Evolutionary conservation across 257 asterid genomes (phyloP).

Genomic region (Jacaranda copaia): DNA sequence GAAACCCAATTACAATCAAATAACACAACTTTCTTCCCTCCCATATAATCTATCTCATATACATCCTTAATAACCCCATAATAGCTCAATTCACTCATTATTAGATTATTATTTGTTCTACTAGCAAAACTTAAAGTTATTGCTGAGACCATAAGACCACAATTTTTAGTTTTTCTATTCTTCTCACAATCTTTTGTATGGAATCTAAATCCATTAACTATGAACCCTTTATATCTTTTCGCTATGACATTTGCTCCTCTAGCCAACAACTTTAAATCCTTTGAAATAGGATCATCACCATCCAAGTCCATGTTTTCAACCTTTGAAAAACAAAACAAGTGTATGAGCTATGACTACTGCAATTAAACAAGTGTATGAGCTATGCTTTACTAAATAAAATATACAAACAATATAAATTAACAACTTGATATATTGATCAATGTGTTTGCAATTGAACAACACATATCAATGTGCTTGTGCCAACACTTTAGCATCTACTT

Average conservation of each 20-base stretch:
- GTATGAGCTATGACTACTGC: neutral
- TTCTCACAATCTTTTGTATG: neutral
- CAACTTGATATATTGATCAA: neutral
- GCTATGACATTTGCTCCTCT: neutral
- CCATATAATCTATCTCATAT: no score
- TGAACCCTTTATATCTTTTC: neutral
- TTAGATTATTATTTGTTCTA: no score
- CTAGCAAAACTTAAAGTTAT: neutral
- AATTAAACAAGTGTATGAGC: neutral
- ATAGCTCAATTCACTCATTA: no score
- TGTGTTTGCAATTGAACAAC: neutral
- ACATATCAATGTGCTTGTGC: neutral
- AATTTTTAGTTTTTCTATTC: neutral
- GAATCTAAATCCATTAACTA: constrained; percentile 5
- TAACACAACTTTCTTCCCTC: neutral
- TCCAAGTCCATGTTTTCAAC: neutral
- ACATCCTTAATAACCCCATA: no score
- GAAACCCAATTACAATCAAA: constrained; percentile 16
- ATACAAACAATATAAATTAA: neutral
- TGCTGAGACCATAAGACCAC: neutral
- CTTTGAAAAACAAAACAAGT: neutral
- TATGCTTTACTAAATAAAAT: neutral
- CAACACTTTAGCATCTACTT: neutral
- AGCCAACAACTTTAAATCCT: neutral
- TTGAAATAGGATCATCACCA: neutral